Evolutionary conservation across 2,329 filamentous ascomycete genomes (phyloP), one percentile per base, ranked within the genome.

Genomic region (Phialocephala sp.): DNA sequence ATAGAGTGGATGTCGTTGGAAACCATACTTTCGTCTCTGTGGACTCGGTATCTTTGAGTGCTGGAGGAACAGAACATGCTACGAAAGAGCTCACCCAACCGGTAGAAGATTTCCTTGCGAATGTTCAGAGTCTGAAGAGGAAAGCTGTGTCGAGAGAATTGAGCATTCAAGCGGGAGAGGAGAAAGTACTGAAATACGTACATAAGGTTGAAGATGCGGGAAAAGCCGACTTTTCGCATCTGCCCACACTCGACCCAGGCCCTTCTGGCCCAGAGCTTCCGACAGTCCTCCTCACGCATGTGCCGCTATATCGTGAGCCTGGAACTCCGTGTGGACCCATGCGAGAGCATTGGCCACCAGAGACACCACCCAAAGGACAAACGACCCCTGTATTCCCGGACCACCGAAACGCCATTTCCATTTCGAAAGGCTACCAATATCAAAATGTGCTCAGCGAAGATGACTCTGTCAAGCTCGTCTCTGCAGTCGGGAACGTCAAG

Each of bases 11-110:
- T 76, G 85, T 98, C 5, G 85, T 98, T 61, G 95, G 92, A 14
- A 99, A 99, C 75, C 95, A 99, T 77, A 96, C 93, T 0, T 93
- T 99, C 76, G 92, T 99, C 22, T 96, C 93, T 0, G 85, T 99
- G 8, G 95, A 99, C 76, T 87, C 90, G 0, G 89, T 97, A 4
- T 97, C 94, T 0, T 79, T 98, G 72, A 97, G 93, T 74, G 94
- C 95, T 2, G 84, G 77, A 54, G 81, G 81, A 1, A 86, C 85
- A 1, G 76, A 81, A 57, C 81, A 82, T 43, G 79, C 82, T 59
- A 77, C 79, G 5, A 79, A 85, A 60, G 84, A 87, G 45, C 90
- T 98, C 20, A 97, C 92, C 82, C 84, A 84, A 27, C 92, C 94
- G 0, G 87, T 91, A 0, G 84, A 91, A 69, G 85, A 91, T 5